Evolutionary conservation across 768 basidiomycete genomes (phyloP).

Genomic region (Amylocystis lapponica): DNA sequence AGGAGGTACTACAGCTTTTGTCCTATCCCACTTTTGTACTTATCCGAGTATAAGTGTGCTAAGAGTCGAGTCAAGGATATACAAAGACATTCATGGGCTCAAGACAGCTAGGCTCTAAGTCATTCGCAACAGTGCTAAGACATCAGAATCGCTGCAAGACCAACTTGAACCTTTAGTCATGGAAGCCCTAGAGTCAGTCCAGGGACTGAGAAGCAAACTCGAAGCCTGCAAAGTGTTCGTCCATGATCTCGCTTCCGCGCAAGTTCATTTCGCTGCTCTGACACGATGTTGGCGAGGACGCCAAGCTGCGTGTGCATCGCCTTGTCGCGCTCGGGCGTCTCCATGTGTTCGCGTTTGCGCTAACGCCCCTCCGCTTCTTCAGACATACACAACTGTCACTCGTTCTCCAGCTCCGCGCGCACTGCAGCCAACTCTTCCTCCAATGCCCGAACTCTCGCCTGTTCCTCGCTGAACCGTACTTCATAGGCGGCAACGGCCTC

Average conservation of each 20-base stretch:
- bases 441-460: slow-evolving; percentile 18
- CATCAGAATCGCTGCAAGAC: too few species aligned
- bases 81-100: too few species aligned
- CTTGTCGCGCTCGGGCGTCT: slow-evolving; percentile 55
- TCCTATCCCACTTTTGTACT: too few species aligned
- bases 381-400: slow-evolving; percentile 48
- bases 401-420: slow-evolving; percentile 50
- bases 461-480: slow-evolving; percentile 23
- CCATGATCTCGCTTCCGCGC: slow-evolving; percentile 56
- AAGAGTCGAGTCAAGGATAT: too few species aligned
- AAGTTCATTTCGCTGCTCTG: slow-evolving; percentile 56
- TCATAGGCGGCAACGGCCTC: slow-evolving; percentile 41
- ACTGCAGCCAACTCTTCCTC: slow-evolving; percentile 18
- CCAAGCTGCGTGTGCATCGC: slow-evolving; percentile 52
- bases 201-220: too few species aligned
- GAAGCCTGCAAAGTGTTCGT: too few species aligned
- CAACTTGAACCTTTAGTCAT: too few species aligned
- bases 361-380: slow-evolving; percentile 62
- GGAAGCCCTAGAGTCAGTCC: too few species aligned
- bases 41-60: too few species aligned
- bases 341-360: slow-evolving; percentile 49
- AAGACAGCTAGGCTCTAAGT: too few species aligned
- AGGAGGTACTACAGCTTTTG: too few species aligned
- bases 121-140: too few species aligned
- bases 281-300: slow-evolving; percentile 70